phyloP scores from a whole-genome alignment of 2,329 filamentous ascomycete genomes.

The Zymoseptoria pseudotritici region DNA sequence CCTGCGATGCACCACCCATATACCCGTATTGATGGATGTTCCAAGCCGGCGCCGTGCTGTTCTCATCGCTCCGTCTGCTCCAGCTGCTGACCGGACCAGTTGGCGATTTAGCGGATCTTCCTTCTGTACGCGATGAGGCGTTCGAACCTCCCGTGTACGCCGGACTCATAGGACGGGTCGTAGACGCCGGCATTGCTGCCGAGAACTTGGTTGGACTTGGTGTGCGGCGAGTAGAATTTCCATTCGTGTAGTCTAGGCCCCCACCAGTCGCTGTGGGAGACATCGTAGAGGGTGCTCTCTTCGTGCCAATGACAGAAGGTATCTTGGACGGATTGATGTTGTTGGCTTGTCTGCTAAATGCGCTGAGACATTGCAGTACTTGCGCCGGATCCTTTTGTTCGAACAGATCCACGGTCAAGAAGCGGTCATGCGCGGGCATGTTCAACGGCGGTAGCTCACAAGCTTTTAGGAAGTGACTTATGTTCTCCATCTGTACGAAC shows the following conservation, averaged over 20 bases:
- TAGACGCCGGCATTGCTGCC: slow-evolving; percentile 19
- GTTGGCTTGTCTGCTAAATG: slow-evolving; percentile 84
- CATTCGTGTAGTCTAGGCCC: slow-evolving; percentile 15
- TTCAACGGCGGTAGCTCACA: slow-evolving; percentile 79
- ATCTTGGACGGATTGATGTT: slow-evolving; percentile 66
- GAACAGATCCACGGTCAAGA: slow-evolving; percentile 93
- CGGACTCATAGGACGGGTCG: slow-evolving; percentile 36
- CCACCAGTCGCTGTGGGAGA: slow-evolving; percentile 15
- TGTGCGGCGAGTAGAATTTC: slow-evolving; percentile 12
- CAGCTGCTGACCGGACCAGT: slow-evolving; percentile 68
- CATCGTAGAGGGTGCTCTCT: slow-evolving; percentile 46
- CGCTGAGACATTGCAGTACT: slow-evolving; percentile 83
- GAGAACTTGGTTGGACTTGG: slow-evolving; percentile 23
- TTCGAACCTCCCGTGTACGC: slow-evolving; percentile 49
- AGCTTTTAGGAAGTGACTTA: slow-evolving; percentile 86
- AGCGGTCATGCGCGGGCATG: slow-evolving; percentile 87
- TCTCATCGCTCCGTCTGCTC: slow-evolving; percentile 79
- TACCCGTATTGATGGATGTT: slow-evolving; percentile 98
- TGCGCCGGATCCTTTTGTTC: slow-evolving; percentile 94
- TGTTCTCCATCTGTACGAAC: slow-evolving; percentile 99
- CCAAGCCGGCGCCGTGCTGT: slow-evolving; percentile 80
- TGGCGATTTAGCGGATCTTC: slow-evolving; percentile 36
- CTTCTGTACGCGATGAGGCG: slow-evolving; percentile 49
- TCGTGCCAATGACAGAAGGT: slow-evolving; percentile 67
- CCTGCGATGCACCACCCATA: slow-evolving; percentile 94